Evolutionary conservation across 768 basidiomycete species (phyloP).

Genomic region (Strobilomyces echinocephalus): DNA sequence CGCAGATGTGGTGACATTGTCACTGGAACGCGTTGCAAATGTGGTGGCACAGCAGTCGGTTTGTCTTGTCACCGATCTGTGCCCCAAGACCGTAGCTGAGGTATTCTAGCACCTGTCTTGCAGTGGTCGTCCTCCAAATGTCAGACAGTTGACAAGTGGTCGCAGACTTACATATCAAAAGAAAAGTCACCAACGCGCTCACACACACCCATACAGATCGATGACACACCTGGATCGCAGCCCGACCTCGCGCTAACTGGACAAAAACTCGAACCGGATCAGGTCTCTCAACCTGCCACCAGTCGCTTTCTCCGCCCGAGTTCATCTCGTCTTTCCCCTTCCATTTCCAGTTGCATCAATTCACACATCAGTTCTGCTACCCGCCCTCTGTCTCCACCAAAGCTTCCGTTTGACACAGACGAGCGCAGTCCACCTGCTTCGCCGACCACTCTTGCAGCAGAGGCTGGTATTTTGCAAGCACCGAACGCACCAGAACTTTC

Average conservation of each 20-base stretch:
- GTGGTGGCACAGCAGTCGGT: slow-evolving; percentile 79
- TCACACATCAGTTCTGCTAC: slow-evolving; percentile 55
- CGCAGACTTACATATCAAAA: slow-evolving; percentile 66
- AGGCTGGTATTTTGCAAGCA: slow-evolving; percentile 58
- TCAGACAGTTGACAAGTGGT: slow-evolving; percentile 63
- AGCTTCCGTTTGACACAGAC: slow-evolving; percentile 28
- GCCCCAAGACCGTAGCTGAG: slow-evolving; percentile 12
- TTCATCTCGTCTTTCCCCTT: slow-evolving; percentile 29
- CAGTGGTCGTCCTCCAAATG: slow-evolving; percentile 50
- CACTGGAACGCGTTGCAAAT: slow-evolving; percentile 63
- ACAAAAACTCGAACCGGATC: slow-evolving; percentile 3
- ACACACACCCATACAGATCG: slow-evolving; percentile 23
- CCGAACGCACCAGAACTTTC: slow-evolving; percentile 59
- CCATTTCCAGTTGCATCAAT: slow-evolving; percentile 46
- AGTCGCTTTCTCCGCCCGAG: slow-evolving; percentile 51
- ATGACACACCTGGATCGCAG: slow-evolving; percentile 9
- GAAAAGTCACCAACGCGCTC: slow-evolving; percentile 45
- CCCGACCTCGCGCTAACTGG: slow-evolving; percentile 8
- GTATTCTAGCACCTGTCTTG: slow-evolving; percentile 56
- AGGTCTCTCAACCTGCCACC: neutral
- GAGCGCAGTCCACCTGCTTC: slow-evolving; percentile 25
- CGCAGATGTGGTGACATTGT: slow-evolving; percentile 84
- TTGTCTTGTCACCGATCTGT: slow-evolving; percentile 30
- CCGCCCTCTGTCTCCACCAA: slow-evolving; percentile 57
- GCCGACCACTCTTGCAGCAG: slow-evolving; percentile 45